These are phyloP conservation scores for Colletotrichum higginsianum DNA, from an alignment of 2,329 filamentous ascomycete genomes.

Conservation along the genomic window DNA sequence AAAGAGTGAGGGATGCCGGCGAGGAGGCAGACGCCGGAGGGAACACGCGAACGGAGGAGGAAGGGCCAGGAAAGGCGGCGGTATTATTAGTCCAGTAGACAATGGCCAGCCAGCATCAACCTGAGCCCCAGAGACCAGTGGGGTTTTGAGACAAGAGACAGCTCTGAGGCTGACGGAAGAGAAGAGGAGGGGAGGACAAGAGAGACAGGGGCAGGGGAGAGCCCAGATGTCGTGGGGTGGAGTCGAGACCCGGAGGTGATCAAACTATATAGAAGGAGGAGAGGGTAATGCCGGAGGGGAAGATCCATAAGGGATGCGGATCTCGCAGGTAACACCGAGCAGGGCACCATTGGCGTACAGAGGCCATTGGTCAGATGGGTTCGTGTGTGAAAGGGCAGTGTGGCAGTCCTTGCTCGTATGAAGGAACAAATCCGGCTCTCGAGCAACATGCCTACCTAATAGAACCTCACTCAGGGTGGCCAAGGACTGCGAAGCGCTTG, in stretches of 20 bases:
- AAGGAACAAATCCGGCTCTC: slow-evolving; percentile 10
- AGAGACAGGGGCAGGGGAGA: slow-evolving; percentile 36
- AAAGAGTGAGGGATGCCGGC: slow-evolving; percentile 24
- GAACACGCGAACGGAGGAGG: slow-evolving; percentile 2
- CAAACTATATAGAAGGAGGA: slow-evolving; percentile 42
- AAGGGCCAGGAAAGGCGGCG: slow-evolving; percentile 6
- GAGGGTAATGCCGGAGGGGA: slow-evolving; percentile 34
- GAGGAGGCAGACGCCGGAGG: slow-evolving; percentile 18
- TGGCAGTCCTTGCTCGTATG: neutral
- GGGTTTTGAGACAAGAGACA: slow-evolving; percentile 30
- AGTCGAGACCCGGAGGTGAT: slow-evolving; percentile 33
- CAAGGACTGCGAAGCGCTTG: slow-evolving; percentile 6
- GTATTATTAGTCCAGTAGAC: slow-evolving; percentile 28
- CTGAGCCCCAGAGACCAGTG: slow-evolving; percentile 35
- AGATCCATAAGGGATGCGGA: slow-evolving; percentile 25
- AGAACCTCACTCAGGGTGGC: neutral
- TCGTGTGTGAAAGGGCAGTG: slow-evolving; percentile 16
- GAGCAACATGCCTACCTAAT: neutral
- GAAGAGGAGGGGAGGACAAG: slow-evolving; percentile 21
- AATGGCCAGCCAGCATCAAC: slow-evolving; percentile 20
- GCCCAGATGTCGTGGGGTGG: slow-evolving; percentile 31
- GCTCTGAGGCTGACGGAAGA: slow-evolving; percentile 34
- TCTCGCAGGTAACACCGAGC: slow-evolving; percentile 29
- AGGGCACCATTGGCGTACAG: slow-evolving; percentile 24
- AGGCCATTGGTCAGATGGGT: slow-evolving; percentile 16